A percentile compares a stretch with the other conserved stretches of the same genome.
Evolutionary conservation across 805 yeast species (phyloP).

Genomic region (Ogataea pignaliae): DNA sequence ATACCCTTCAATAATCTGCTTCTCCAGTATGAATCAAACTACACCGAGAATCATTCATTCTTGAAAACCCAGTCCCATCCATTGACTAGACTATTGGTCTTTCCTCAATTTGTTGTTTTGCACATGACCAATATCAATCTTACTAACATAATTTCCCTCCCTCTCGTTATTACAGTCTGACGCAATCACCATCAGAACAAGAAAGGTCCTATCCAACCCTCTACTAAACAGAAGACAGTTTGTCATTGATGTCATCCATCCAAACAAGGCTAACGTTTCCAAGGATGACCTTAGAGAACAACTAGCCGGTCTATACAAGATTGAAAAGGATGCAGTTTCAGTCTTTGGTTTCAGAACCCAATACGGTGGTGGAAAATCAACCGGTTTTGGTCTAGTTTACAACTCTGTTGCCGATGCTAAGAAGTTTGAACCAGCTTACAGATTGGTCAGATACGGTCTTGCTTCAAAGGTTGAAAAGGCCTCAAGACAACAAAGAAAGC

Average conservation of each 20-base stretch:
- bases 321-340: conserved; percentile 69
- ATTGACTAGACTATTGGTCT: too few relatives aligned
- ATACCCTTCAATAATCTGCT: too few relatives aligned
- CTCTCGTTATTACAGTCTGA: conserved; percentile 61
- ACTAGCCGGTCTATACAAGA: conserved; percentile 58
- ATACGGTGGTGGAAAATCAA: conserved; percentile 99
- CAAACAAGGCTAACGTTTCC: conserved; percentile 98
- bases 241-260: conserved; percentile 99
- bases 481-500: conserved; percentile 99
- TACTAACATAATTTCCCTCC: conserved; percentile 15
- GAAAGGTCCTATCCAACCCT: conserved; percentile 99
- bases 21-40: too few relatives aligned
- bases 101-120: too few relatives aligned
- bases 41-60: too few relatives aligned
- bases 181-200: conserved; percentile 99
- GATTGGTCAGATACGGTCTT: conserved; percentile 98
- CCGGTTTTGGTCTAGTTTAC: conserved; percentile 99
- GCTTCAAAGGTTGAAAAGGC: conserved; percentile 95
- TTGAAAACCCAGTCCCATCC: too few relatives aligned
- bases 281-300: conserved; percentile 95
- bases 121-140: too few relatives aligned
- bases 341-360: conserved; percentile 99
- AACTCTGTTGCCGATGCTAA: conserved; percentile 96
- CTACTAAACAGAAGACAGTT: conserved; percentile 99
- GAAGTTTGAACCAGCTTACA: conserved; percentile 98